Evolutionary conservation across 768 basidiomycete species (phyloP).

Genomic region (Serendipita vermifera): DNA sequence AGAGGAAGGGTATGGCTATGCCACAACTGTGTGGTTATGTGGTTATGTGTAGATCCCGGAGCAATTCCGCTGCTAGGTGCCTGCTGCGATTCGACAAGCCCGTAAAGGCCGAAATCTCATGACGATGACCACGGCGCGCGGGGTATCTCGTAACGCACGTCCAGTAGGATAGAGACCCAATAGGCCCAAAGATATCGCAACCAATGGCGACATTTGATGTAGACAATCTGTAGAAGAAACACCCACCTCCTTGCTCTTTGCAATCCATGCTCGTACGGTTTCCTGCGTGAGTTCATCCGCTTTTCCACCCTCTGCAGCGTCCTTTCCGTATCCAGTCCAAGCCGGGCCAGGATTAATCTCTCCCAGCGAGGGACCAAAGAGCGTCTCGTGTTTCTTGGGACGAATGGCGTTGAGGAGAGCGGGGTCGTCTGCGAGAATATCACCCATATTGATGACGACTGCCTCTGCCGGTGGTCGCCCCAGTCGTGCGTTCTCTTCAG

Average conservation of each 20-base stretch:
- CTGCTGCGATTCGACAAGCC: too few relatives aligned
- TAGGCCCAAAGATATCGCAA: too few relatives aligned
- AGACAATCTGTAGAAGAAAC: too few relatives aligned
- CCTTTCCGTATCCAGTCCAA: slow-evolving; percentile 47
- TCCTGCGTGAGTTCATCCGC: slow-evolving; percentile 66
- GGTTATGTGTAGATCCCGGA: background rate
- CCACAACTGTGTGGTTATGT: background rate
- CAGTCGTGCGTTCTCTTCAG: slow-evolving; percentile 6
- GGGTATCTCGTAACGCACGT: too few relatives aligned
- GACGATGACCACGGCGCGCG: too few relatives aligned
- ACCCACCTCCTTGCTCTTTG: slow-evolving; percentile 74
- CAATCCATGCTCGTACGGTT: slow-evolving; percentile 70
- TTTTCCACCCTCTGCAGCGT: slow-evolving; percentile 37
- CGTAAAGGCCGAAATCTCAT: too few relatives aligned
- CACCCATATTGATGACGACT: slow-evolving; percentile 25
- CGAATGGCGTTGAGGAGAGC: slow-evolving; percentile 11
- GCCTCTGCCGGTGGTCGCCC: slow-evolving; percentile 19
- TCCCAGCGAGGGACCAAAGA: slow-evolving; percentile 89
- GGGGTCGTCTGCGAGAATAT: slow-evolving; percentile 15
- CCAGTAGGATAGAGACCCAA: too few relatives aligned
- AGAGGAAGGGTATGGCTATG: background rate
- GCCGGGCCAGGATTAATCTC: slow-evolving; percentile 51
- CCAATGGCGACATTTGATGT: too few relatives aligned
- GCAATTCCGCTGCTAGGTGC: too few relatives aligned
- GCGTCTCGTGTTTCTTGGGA: slow-evolving; percentile 53